Percentiles rank a stretch among this genome's conserved stretches.
These are phyloP conservation scores for Dryas octopetala DNA, from an alignment of 306 rosid genomes.

Conservation along the genomic window DNA sequence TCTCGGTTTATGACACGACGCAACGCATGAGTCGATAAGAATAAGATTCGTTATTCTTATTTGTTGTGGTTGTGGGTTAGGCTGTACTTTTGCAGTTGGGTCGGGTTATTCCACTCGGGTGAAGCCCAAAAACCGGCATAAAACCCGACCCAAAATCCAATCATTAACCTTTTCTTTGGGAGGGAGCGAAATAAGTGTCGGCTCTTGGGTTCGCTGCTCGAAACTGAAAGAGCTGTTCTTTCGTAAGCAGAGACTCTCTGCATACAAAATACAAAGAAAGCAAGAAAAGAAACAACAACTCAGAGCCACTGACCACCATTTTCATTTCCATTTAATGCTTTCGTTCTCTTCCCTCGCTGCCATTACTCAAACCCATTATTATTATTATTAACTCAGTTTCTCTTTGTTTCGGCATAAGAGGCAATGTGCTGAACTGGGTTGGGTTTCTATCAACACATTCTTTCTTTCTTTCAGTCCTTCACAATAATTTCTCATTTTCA, in stretches of 20 bases:
- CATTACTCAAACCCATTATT: neutral
- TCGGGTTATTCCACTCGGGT: neutral
- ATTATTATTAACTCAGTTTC: slow-evolving; percentile 13
- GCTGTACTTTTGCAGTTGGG: neutral
- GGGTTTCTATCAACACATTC: slow-evolving; percentile 13
- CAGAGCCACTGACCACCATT: neutral
- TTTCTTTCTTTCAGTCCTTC: neutral
- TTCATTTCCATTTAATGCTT: neutral
- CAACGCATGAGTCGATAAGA: too few relatives aligned
- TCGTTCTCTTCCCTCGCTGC: neutral
- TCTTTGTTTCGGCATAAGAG: slow-evolving; percentile 12
- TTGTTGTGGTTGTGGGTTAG: too few relatives aligned
- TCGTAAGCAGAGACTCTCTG: slow-evolving; percentile 1
- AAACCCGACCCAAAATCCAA: neutral
- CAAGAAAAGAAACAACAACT: neutral
- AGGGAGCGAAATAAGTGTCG: slow-evolving; percentile 51
- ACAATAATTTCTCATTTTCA: neutral
- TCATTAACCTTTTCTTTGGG: neutral
- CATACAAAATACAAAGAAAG: neutral
- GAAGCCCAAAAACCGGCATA: neutral
- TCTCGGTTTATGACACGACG: too few relatives aligned
- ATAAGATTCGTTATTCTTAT: too few relatives aligned
- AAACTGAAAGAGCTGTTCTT: slow-evolving; percentile 10
- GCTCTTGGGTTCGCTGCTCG: slow-evolving; percentile 42
- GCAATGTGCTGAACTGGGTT: neutral